Evolutionary conservation across 176 grass and related monocot species (phyloP), one percentile per base, ranked within the genome.

Genomic region (Aegilops longissima): DNA sequence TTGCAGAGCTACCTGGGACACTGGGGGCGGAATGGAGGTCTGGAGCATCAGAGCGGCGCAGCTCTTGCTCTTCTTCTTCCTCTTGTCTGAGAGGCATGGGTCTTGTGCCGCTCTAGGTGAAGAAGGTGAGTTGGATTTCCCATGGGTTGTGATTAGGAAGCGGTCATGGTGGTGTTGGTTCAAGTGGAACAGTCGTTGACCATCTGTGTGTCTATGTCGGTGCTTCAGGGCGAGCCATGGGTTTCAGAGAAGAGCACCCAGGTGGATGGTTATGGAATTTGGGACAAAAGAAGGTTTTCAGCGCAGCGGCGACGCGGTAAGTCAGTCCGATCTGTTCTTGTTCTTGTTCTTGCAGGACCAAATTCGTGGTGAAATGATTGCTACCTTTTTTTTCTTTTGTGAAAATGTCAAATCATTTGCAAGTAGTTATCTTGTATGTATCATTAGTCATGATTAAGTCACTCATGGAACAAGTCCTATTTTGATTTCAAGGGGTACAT

Each of bases 261-360:
- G 65, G 61, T 80, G 59, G 59, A 14, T 90, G 82, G 47, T 82
- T 90, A 11, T 90, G 75, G 61, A 85, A 82, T 14, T 95, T 83
- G 90, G 79, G 75, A 84, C 29, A 45, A 70, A 63, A 62, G 21
- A 83, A 45, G 44, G 52, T 59, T 69, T 30, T 27, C 10, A 69
- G 62, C 29, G 76, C 78, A 77, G 73, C 83, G 20, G 66, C 80
- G 70, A 49, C 81, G 47, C 84, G 73, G 94, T 97, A 90, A 94
- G 94, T 90, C 65, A 66, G 34, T 61, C 47, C 76, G 52, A 38
- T 85, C 12, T 62, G 9, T 61, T 77, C 23, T 79, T 83, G 33
- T 61, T 77, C 23, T 79, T 83, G 33, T 61, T 11, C 12, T 29
- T 12, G 16, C 8, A 42, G 14, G 23, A 76, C 58, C 12, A 25